Conservation (phyloP, 2,329 filamentous ascomycete species). For the Trichoderma harzianum region DNA sequence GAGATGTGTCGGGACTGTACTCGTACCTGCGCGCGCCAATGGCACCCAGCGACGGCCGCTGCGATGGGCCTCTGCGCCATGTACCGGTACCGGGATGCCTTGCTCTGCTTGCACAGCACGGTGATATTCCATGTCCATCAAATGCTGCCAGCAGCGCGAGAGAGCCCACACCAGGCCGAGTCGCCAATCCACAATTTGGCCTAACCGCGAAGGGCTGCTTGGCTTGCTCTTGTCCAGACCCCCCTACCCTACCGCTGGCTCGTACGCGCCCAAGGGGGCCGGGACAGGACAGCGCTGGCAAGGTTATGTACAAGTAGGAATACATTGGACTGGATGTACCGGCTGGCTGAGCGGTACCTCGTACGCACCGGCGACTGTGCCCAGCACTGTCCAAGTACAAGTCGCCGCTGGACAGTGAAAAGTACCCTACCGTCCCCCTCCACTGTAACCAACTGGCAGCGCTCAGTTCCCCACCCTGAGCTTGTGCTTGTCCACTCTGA, state of each 20-base stretch:
- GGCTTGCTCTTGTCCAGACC: conserved; percentile 3
- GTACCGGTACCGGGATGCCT: neutral
- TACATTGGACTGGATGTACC: neutral
- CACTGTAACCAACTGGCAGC: conserved; percentile 18
- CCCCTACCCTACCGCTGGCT: neutral
- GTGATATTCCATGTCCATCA: neutral
- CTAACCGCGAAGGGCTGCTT: conserved; percentile 16
- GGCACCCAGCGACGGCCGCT: neutral
- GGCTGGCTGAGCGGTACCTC: neutral
- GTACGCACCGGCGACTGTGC: neutral
- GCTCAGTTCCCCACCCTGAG: conserved; percentile 15
- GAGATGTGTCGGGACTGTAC: neutral
- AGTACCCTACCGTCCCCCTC: conserved; percentile 8
- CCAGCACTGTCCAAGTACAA: neutral
- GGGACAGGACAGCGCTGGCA: too few species aligned
- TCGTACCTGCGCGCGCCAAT: neutral
- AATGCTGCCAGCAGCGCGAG: neutral
- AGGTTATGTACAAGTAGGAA: too few species aligned
- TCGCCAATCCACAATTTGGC: conserved; percentile 14
- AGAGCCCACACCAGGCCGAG: conserved; percentile 9
- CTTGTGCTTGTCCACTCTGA: conserved; percentile 14
- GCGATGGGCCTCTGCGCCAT: neutral
- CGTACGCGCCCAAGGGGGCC: conserved; percentile 2
- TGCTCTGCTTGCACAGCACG: neutral
- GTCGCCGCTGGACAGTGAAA: neutral